Base-by-base conservation (phyloP, 202 grass and related monocot species). In the Zizania palustris region DNA sequence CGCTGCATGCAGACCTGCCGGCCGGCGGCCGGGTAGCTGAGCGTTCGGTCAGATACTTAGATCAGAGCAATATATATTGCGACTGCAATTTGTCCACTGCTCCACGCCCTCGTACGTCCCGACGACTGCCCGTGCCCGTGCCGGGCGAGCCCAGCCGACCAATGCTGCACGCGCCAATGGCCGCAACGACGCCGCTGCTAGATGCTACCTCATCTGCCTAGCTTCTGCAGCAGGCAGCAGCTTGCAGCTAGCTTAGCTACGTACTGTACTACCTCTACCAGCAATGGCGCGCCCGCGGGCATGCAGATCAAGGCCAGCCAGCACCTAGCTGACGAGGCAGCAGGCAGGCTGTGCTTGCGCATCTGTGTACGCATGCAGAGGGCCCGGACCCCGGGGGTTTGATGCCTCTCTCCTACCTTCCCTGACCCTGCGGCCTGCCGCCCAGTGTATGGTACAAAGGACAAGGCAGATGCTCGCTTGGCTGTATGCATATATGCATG, bases 101-200 rank as follows among this genome's bases (percentile, higher is more conserved):
- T n/a, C n/a, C 28, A 28, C 28, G n/a, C n/a, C n/a, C n/a, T n/a
- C 28, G 28, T 28, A 28, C 28, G 28, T 28, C 28, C 28, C 28
- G 35, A 45, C 11, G 36, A 21, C 71, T 33, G 71, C 37, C 37
- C 71, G 5, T 60, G 54, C 51, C 37, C 16, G n/a, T n/a, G n/a
- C n/a, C n/a, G n/a, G n/a, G n/a, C 70, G 37, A 73, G 38, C 18
- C 38, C 37, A n/a, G 13, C 54, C 55, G 71, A 74, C 71, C 71
- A 74, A 74, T 6, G 71, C 71, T 45, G 71, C 51, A 9, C 28
- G 28, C 28, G 28, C 28, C 28, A 28, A 28, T 28, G 28, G 28
- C 28, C 28, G n/a, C n/a, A 28, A 28, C 28, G 28, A 28, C 28
- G 28, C 28, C 28, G 28, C 28, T 28, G 28, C 28, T 28, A 28